phyloP scores from a whole-genome alignment of 2,329 filamentous ascomycete genomes.

The Fusarium abutilonis region DNA sequence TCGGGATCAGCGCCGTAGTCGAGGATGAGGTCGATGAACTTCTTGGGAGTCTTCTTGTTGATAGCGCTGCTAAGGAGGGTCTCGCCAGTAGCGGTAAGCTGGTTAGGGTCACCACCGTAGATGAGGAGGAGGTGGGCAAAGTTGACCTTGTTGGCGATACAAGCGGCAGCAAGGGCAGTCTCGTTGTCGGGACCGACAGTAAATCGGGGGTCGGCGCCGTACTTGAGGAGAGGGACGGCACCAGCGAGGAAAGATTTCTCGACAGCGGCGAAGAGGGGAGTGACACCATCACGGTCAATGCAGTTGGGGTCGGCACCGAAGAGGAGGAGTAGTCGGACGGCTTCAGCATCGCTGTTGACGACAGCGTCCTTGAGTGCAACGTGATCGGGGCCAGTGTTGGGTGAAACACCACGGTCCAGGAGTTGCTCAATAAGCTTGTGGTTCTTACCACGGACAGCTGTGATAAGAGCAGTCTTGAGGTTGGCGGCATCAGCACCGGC shows the following conservation, averaged over 20 bases:
- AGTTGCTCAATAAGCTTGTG: conserved; percentile 66
- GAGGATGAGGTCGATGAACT: conserved; percentile 67
- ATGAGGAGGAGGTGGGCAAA: conserved; percentile 69
- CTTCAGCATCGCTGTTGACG: conserved; percentile 61
- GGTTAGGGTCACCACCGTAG: conserved; percentile 68
- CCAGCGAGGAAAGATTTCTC: conserved; percentile 65
- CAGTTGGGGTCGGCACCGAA: conserved; percentile 68
- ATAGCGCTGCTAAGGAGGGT: conserved; percentile 70
- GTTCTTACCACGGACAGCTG: conserved; percentile 66
- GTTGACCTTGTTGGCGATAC: conserved; percentile 62
- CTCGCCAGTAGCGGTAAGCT: conserved; percentile 64
- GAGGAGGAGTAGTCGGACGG: conserved; percentile 63
- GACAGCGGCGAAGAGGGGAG: conserved; percentile 62
- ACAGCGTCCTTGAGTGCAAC: conserved; percentile 65
- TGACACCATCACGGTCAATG: conserved; percentile 58
- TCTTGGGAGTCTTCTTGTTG: conserved; percentile 64
- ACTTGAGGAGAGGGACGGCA: conserved; percentile 69
- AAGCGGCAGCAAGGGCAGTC: conserved; percentile 63
- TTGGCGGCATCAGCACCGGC: conserved; percentile 55
- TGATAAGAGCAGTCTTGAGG: conserved; percentile 59
- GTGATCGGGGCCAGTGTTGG: conserved; percentile 58
- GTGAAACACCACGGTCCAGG: conserved; percentile 65
- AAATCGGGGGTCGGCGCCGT: conserved; percentile 68
- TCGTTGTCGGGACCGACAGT: conserved; percentile 61
- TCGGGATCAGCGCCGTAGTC: conserved; percentile 69